Conservation (phyloP, 1,284 basidiomycete genomes). For the Moesziomyces sp. region DNA sequence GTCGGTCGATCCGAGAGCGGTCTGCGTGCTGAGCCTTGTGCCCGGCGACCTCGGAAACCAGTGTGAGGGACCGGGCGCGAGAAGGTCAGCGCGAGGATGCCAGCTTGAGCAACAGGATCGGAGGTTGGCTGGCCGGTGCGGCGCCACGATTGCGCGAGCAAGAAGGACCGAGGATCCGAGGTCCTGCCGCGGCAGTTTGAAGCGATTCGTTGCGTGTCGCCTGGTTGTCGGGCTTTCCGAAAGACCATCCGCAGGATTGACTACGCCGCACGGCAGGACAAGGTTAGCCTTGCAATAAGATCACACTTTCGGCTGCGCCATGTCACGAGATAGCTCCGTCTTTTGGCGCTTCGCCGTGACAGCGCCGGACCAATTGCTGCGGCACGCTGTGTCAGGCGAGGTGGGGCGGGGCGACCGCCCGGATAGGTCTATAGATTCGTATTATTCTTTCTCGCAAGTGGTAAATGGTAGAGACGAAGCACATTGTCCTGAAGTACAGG, state of each 20-base stretch:
- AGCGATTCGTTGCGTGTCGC: too few relatives aligned
- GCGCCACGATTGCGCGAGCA: background rate
- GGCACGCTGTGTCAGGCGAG: background rate
- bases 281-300: background rate
- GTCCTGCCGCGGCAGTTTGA: background rate
- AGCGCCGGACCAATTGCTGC: background rate
- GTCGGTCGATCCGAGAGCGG: background rate
- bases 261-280: background rate
- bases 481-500: constrained; percentile 1
- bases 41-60: too few relatives aligned
- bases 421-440: constrained; percentile 15
- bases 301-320: background rate
- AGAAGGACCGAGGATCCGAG: background rate
- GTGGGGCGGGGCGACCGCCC: background rate
- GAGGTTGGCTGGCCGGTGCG: background rate
- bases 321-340: background rate
- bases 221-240: background rate
- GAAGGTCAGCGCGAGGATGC: too few relatives aligned
- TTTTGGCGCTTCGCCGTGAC: background rate
- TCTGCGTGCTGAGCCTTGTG: background rate
- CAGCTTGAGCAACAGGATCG: too few relatives aligned
- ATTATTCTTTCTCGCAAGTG: constrained; percentile 13
- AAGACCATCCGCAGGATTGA: too few relatives aligned
- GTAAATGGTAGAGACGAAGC: constrained; percentile 2
- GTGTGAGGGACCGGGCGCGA: background rate